Base-by-base conservation (phyloP, 1,284 basidiomycete genomes). In the Heimioporus retisporus region DNA sequence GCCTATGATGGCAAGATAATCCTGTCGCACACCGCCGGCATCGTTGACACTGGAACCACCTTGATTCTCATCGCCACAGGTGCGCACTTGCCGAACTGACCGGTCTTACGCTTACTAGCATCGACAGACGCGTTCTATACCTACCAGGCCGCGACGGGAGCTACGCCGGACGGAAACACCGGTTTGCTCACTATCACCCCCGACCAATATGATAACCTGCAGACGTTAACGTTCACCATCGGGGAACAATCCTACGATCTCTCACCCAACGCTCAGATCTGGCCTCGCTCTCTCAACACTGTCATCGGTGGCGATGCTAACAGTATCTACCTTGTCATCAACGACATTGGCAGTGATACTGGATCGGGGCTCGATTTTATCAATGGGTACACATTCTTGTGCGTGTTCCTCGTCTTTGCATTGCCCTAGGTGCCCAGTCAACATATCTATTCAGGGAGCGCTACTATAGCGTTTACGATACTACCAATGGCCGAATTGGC, bases 391-490 rank as follows among this genome's bases (percentile, higher is more conserved):
- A 14, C 61, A 1, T 73, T 73, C 59, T 64, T 73, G 72, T 72
- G 46, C 31, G 71, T 74, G 71, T 15, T 48, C 19, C 18, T 48
- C 18, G 46, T 16, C 46, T 18, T 18, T 21, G 18, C 16, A 35
- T 35, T 10, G 35, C 35, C 8, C 7, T 10, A n/a, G 8, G 46
- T 48, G 21, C 46, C 7, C 8, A 10, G 35, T 35, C 11, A 10
- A 35, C 19, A 14, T 23, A 40, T 44, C 75, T 65, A 10, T 35
- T 35, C 11, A 73, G 85, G 43, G 81, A 88, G 73, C 82, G 85
- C 57, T 88, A 81, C 77, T 88, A 86, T 72, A 80, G 80, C 67
- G 80, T 86, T 28, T 87, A 77, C 64, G 88, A 89, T 72, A 82
- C 83, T 14, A 78, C 77, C 56, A 86, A 85, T 70, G 55, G 68